Conservation (phyloP, 192 early-diverging fungal genomes). For the Umbelopsis ramanniana region DNA sequence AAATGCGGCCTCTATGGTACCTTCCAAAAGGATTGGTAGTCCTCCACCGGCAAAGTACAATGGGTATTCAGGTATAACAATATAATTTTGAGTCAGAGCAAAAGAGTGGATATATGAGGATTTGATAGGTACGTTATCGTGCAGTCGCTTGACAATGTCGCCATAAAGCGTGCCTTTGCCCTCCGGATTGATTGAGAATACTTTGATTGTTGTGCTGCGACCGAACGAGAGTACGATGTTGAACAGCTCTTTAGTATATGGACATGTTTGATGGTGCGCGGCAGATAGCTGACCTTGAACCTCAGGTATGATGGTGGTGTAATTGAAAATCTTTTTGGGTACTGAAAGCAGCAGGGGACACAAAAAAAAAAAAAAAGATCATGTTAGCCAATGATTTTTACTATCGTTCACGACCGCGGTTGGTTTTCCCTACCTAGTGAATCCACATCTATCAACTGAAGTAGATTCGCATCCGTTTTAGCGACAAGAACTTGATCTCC, state of each 20-base stretch:
- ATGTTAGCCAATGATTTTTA: background rate
- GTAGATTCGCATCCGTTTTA: slow-evolving; percentile 40
- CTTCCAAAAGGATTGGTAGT: slow-evolving; percentile 38
- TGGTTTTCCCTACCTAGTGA: slow-evolving; percentile 31
- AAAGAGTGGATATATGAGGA: slow-evolving; percentile 63
- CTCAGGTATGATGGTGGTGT: slow-evolving; percentile 1
- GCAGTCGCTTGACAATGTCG: slow-evolving; percentile 17
- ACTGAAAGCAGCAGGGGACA: background rate
- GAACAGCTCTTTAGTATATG: slow-evolving; percentile 27
- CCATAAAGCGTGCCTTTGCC: slow-evolving; percentile 28
- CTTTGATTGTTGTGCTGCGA: slow-evolving; percentile 6
- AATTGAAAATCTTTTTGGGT: slow-evolving; percentile 22
- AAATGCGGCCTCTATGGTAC: slow-evolving; percentile 36
- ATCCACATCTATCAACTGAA: slow-evolving; percentile 37
- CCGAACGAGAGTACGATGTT: slow-evolving; percentile 25
- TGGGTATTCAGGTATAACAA: slow-evolving; percentile 57
- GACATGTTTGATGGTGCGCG: slow-evolving; percentile 37
- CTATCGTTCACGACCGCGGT: background rate
- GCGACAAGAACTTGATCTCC: slow-evolving; percentile 27
- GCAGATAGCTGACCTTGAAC: slow-evolving; percentile 24
- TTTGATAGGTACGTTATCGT: slow-evolving; percentile 16
- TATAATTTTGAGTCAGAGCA: slow-evolving; percentile 55
- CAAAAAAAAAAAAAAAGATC: background rate
- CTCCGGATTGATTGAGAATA: slow-evolving; percentile 13
- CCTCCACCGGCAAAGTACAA: slow-evolving; percentile 46